A percentile compares a stretch with the other conserved stretches of the same genome.
Evolutionary conservation across 1,284 basidiomycete species (phyloP).

Genomic region (Ustilago cynodontis): DNA sequence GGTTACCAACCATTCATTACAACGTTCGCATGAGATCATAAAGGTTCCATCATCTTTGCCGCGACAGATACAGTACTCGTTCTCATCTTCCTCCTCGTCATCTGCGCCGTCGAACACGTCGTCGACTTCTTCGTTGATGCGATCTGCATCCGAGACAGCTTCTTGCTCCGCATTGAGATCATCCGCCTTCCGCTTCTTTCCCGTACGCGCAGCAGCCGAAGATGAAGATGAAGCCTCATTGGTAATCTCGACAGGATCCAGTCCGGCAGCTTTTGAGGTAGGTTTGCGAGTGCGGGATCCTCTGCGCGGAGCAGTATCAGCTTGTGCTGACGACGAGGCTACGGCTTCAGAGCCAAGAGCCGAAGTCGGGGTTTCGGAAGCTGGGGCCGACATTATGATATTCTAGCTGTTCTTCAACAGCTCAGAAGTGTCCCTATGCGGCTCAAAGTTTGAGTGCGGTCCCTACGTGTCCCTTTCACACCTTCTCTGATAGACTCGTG

Average conservation of each 20-base stretch:
- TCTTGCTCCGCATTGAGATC: slow-evolving; percentile 18
- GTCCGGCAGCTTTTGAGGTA: slow-evolving; percentile 34
- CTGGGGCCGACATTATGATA: slow-evolving; percentile 19
- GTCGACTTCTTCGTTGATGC: slow-evolving; percentile 24
- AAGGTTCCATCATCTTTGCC: slow-evolving; percentile 64
- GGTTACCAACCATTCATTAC: slow-evolving; percentile 65
- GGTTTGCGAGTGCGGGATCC: slow-evolving; percentile 35
- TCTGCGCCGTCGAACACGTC: slow-evolving; percentile 31
- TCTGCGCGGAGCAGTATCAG: slow-evolving; percentile 21
- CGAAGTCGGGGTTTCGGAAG: background rate
- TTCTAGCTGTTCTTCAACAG: slow-evolving; percentile 5
- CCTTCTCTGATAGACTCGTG: background rate
- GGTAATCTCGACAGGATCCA: slow-evolving; percentile 17
- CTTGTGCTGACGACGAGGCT: slow-evolving; percentile 1
- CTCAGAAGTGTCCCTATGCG: background rate
- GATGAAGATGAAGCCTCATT: slow-evolving; percentile 2
- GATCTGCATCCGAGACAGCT: slow-evolving; percentile 4
- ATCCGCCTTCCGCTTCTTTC: slow-evolving; percentile 34
- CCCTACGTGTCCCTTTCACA: background rate
- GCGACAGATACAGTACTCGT: slow-evolving; percentile 65
- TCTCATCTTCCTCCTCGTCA: slow-evolving; percentile 39
- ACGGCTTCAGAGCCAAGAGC: slow-evolving; percentile 13
- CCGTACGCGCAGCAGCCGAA: slow-evolving; percentile 8
- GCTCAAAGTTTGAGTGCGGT: slow-evolving; percentile 8
- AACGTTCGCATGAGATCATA: slow-evolving; percentile 66